phyloP scores from a whole-genome alignment of 2,329 filamentous ascomycete species.

The Fusarium nelsonii region DNA sequence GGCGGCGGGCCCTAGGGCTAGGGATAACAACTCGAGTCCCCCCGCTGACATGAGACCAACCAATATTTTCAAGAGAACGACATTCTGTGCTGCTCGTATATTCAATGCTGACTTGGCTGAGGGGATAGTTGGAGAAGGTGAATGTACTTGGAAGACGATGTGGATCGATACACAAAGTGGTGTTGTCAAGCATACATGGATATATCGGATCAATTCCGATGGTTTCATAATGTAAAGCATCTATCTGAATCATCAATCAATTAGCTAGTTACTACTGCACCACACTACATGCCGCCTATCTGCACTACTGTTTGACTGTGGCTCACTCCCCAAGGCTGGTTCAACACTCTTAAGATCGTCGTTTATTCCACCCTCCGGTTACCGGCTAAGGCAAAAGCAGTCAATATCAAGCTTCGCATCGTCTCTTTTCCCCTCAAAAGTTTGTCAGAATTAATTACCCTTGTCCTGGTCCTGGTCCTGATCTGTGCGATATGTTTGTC shows the following conservation, averaged over 20 bases:
- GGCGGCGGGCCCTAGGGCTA: slow-evolving; percentile 21
- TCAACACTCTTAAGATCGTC: not conserved
- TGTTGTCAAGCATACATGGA: not conserved
- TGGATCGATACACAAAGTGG: slow-evolving; percentile 6
- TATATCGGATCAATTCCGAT: slow-evolving; percentile 24
- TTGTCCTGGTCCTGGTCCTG: slow-evolving; percentile 1
- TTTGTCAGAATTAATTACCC: slow-evolving; percentile 24
- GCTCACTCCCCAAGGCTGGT: slow-evolving; percentile 6
- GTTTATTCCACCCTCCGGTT: not conserved
- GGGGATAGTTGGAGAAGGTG: not conserved
- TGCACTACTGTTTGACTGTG: slow-evolving; percentile 2
- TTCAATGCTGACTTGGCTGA: not conserved
- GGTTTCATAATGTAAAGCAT: not conserved
- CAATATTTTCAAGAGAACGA: slow-evolving; percentile 3
- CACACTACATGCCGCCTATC: not conserved
- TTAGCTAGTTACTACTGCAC: not conserved
- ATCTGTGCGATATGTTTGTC: not conserved
- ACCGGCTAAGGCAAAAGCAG: slow-evolving; percentile 8
- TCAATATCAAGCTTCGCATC: slow-evolving; percentile 12
- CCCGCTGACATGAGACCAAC: not conserved
- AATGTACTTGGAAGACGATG: not conserved
- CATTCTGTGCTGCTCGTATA: not conserved
- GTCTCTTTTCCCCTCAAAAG: slow-evolving; percentile 1
- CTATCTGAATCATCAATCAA: slow-evolving; percentile 8
- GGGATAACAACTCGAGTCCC: slow-evolving; percentile 11